Evolutionary conservation across 768 basidiomycete species (phyloP), one percentile per base, ranked within the genome.

Genomic region (Lactarius indigo): DNA sequence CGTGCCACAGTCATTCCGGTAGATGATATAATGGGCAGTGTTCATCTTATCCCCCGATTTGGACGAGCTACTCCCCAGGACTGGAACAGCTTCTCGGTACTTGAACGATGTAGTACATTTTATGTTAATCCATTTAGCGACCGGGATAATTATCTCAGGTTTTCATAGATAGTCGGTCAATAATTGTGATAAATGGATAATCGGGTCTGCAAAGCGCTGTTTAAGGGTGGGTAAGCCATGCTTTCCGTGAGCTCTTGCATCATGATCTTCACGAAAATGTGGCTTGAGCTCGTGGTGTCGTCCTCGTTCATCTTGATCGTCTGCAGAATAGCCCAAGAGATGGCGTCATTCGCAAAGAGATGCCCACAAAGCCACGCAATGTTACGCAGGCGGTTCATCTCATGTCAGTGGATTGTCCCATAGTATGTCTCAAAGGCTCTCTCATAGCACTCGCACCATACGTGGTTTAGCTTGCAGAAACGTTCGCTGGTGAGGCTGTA

Each of bases 191-290:
- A n/a, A n/a, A n/a, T n/a, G n/a, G n/a, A n/a, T n/a, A n/a, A n/a
- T n/a, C 9, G 90, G 86, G 65, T 97, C 94, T 76, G 88, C 88
- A 80, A 99, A 96, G 61, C 97, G 80, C 76, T 95, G 92, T 10
- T 88, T 87, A n/a, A 98, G 79, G 39, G 75, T 83, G 76, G 92
- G 92, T 74, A 97, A 75, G 2, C 96, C 88, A 98, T 90, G 58
- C 86, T 85, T 80, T 98, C 97, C 81, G 89, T 89, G 83, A 98
- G 87, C 78, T 99, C 97, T 67, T 88, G 87, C 85, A 97, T 88
- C 82, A 99, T 80, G 72, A 98, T 97, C 79, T 98, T 98, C 74
- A 98, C 81, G 75, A 98, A 98, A 74, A 99, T 99, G 80, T 97
- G 93, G 69, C 89, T 89, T 71, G 91, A 94, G 23, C 91, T 92